Evolutionary conservation across 306 rosid genomes (phyloP), one percentile per base, ranked within the genome.

Genomic region (Castanea mollissima): DNA sequence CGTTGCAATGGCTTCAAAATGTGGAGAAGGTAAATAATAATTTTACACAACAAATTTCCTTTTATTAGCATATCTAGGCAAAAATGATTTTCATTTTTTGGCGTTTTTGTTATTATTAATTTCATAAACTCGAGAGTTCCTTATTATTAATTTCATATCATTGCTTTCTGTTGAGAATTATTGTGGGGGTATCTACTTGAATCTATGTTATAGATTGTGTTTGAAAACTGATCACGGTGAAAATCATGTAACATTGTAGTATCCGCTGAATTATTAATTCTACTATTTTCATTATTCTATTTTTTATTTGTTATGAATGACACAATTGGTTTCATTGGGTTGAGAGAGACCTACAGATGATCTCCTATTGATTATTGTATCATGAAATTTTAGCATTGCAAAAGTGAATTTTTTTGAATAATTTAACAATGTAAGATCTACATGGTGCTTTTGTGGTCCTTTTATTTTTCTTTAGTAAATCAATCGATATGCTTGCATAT

Each of bases 1-100:
- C 96, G 21, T 80, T 94, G 88, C 92, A 89, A 20, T 85, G 92
- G 76, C 92, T 89, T 76, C 92, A 89, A 79, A 86, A 86, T 73
- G 92, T 86, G 73, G 92, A 89, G 78, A 86, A 89, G 79, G 92
- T 84, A 80, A 79, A 79, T 51, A 10, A 41, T 59, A 12, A 11
- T 9, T 2, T n/a, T 5, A 1, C n/a, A 12, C 18, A 31, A 2
- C 18, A 64, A 18, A 31, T 13, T 21, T 32, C 6, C 4, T 68
- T 68, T 23, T 32, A 68, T 68, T 19, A 8, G 49, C 35, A 19
- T 19, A 4, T 21, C 16, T 11, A 13, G 20, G 16, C 12, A 0
- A 1, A 8, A 51, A 9, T 38, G 9, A n/a, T 21, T 58, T 21
- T 58, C 5, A 5, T 64, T 76, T 41, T 20, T 14, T 8, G 12